phyloP scores from a whole-genome alignment of 73 alveolate species.

The Paraurostyla sp. region DNA sequence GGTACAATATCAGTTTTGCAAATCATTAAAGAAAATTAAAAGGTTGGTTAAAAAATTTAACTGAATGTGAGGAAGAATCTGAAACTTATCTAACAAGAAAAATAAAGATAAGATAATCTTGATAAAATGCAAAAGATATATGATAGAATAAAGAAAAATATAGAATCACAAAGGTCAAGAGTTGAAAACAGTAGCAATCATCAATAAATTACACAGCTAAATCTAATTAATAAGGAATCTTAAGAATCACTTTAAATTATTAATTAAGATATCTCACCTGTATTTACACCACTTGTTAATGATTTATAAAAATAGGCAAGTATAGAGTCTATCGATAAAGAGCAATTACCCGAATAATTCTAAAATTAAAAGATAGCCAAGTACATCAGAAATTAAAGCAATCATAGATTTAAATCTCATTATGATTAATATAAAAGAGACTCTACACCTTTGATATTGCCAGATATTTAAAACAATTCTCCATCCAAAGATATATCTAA shows the following conservation, averaged over 20 bases:
- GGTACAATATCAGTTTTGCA: background rate
- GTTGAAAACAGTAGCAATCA: background rate
- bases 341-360: background rate
- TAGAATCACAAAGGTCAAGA: background rate
- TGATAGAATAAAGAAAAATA: slow-evolving; percentile 5
- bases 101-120: background rate
- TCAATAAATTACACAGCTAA: background rate
- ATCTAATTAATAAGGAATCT: background rate
- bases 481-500: background rate
- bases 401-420: slow-evolving; percentile 3
- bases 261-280: background rate
- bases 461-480: background rate
- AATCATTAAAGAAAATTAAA: background rate
- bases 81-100: background rate
- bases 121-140: background rate
- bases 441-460: background rate
- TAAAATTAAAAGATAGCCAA: slow-evolving; percentile 12
- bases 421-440: background rate
- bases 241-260: background rate
- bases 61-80: slow-evolving; percentile 2
- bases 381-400: background rate
- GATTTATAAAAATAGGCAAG: background rate
- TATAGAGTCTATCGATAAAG: background rate
- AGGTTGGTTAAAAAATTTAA: background rate
- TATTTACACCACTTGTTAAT: background rate